A percentile compares a stretch with the other conserved stretches of the same genome.
phyloP scores from a whole-genome alignment of 148 eudicot genomes.

The Persicaria tinctoria region DNA sequence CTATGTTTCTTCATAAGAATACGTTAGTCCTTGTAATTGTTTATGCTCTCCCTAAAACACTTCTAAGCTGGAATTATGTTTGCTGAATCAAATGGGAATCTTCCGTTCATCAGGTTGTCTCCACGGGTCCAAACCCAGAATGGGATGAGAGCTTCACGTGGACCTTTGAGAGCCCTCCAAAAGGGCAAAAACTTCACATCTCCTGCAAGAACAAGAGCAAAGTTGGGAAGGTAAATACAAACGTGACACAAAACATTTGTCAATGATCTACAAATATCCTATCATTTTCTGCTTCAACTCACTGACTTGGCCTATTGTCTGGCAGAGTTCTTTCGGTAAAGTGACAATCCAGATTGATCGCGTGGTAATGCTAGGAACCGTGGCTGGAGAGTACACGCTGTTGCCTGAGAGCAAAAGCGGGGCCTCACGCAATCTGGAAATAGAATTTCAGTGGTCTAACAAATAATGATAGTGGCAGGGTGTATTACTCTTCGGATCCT shows the following conservation, averaged over 20 bases:
- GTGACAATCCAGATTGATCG: conserved; percentile 98
- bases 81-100: background rate
- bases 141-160: conserved; percentile 93
- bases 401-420: conserved; percentile 98
- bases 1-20: background rate
- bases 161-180: conserved; percentile 98
- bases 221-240: conserved; percentile 79
- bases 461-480: conserved; percentile 19
- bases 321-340: conserved; percentile 92
- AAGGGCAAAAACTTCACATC: conserved; percentile 95
- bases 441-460: conserved; percentile 98
- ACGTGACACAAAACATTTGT: background rate
- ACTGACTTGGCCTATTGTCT: conserved; percentile 2
- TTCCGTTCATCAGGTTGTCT: conserved; percentile 48
- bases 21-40: background rate
- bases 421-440: conserved; percentile 80
- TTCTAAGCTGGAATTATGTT: background rate
- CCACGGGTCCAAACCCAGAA: conserved; percentile 93
- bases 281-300: background rate
- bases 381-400: conserved; percentile 83
- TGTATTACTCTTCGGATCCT: no score
- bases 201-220: conserved; percentile 99
- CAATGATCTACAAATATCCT: background rate
- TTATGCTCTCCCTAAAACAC: background rate
- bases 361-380: conserved; percentile 93